Percentiles rank a stretch among this genome's conserved stretches.
phyloP scores from a whole-genome alignment of 2,329 filamentous ascomycete species.

The Colletotrichum horii region DNA sequence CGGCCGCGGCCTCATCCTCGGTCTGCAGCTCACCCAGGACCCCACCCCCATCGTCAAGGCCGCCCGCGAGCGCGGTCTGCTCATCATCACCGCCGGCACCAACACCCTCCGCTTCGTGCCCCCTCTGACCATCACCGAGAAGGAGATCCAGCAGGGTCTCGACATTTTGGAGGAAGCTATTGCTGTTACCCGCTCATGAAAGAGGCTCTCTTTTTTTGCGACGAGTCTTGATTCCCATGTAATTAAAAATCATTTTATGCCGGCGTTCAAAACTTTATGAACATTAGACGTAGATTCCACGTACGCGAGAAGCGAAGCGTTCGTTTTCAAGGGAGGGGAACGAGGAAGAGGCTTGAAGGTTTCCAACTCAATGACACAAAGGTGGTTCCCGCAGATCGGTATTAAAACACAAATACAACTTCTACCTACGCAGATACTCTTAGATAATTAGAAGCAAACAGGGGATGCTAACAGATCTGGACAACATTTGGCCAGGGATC shows the following conservation, averaged over 20 bases:
- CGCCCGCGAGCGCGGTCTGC: slow-evolving; percentile 82
- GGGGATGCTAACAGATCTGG: too few species aligned
- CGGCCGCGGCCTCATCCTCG: slow-evolving; percentile 84
- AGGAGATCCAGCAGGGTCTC: slow-evolving; percentile 81
- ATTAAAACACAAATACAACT: too few species aligned
- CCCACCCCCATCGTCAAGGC: slow-evolving; percentile 79
- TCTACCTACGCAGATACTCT: too few species aligned
- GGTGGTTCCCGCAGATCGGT: too few species aligned
- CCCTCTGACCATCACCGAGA: slow-evolving; percentile 78
- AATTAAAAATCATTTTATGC: slow-evolving; percentile 1
- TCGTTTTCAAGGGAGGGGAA: not conserved
- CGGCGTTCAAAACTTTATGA: slow-evolving; percentile 12
- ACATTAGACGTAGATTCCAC: slow-evolving; percentile 10
- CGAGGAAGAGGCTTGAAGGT: not conserved
- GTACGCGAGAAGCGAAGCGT: not conserved
- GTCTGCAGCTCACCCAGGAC: slow-evolving; percentile 80
- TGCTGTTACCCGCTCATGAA: slow-evolving; percentile 40
- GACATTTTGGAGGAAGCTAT: slow-evolving; percentile 75
- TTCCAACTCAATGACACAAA: too few species aligned
- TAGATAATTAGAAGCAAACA: too few species aligned
- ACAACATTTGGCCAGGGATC: too few species aligned
- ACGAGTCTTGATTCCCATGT: not conserved
- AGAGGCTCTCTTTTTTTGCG: not conserved
- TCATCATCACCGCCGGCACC: slow-evolving; percentile 91
- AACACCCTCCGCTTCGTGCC: slow-evolving; percentile 95